Evolutionary conservation across 192 early-diverging fungal genomes (phyloP).

Genomic region (Diversispora epigaea): DNA sequence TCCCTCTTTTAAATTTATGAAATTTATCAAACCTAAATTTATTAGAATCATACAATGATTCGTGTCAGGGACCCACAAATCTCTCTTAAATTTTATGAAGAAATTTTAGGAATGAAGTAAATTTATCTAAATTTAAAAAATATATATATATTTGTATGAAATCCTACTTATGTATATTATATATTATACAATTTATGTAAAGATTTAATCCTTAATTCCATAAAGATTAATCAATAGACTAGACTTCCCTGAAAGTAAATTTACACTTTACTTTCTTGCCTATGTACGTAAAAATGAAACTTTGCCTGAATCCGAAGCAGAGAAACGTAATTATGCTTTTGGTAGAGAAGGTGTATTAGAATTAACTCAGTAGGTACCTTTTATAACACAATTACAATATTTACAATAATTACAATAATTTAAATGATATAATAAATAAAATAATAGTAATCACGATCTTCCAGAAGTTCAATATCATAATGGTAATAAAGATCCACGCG

Average conservation of each 20-base stretch:
- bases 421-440: not conserved
- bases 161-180: too few species aligned
- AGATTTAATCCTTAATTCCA: not conserved
- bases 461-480: slow-evolving; percentile 60
- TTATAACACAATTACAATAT: not conserved
- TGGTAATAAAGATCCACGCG: slow-evolving; percentile 72
- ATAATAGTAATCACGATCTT: slow-evolving; percentile 65
- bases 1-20: too few species aligned
- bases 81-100: slow-evolving; percentile 72
- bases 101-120: slow-evolving; percentile 81
- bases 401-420: not conserved
- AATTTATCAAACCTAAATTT: not conserved
- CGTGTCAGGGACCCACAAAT: slow-evolving; percentile 78
- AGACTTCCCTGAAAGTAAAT: slow-evolving; percentile 43
- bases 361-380: slow-evolving; percentile 68
- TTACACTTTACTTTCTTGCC: slow-evolving; percentile 76
- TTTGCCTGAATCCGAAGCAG: slow-evolving; percentile 49
- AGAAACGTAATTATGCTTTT: slow-evolving; percentile 54
- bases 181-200: not conserved
- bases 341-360: slow-evolving; percentile 72
- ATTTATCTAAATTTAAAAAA: slow-evolving; percentile 5
- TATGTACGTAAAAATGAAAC: slow-evolving; percentile 51
- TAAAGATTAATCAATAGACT: slow-evolving; percentile 39
- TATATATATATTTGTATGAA: too few species aligned
- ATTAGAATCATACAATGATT: slow-evolving; percentile 84